phyloP scores from a whole-genome alignment of 1,284 basidiomycete species.

The Inonotus obliquus region DNA sequence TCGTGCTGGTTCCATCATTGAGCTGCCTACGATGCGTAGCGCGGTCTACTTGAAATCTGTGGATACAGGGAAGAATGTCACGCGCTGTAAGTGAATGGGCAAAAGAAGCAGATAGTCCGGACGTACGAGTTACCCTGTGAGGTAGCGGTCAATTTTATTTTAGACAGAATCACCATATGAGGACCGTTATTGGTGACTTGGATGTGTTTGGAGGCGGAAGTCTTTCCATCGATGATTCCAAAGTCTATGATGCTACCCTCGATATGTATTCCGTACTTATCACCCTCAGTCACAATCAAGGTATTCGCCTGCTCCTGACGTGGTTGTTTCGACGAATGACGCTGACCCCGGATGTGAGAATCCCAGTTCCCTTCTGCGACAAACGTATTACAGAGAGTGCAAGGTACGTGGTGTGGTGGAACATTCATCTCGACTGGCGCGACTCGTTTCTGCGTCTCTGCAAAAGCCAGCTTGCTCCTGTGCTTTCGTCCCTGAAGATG shows the following conservation, averaged over 20 bases:
- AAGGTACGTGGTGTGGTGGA: too few relatives aligned
- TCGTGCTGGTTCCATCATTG: slow-evolving; percentile 1
- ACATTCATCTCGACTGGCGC: too few relatives aligned
- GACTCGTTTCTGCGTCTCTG: too few relatives aligned
- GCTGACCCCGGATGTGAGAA: neutral
- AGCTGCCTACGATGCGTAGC: neutral
- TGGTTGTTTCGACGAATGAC: neutral
- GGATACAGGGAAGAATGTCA: too few relatives aligned
- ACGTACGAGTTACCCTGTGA: slow-evolving; percentile 20
- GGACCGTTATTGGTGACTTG: neutral
- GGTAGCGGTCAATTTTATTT: neutral
- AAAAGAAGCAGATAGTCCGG: neutral
- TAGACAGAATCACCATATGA: neutral
- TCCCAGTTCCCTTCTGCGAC: too few relatives aligned
- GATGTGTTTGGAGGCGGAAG: neutral
- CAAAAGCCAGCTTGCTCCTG: too few relatives aligned
- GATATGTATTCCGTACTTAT: slow-evolving; percentile 35
- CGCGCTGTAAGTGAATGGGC: too few relatives aligned
- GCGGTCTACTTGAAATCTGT: slow-evolving; percentile 24
- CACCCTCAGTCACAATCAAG: slow-evolving; percentile 28
- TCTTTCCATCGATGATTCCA: neutral
- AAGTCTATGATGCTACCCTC: slow-evolving; percentile 24
- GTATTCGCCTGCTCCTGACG: neutral
- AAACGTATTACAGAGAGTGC: too few relatives aligned
- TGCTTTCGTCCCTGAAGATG: too few relatives aligned